Evolutionary conservation across 2,329 filamentous ascomycete genomes (phyloP), one percentile per base, ranked within the genome.

Genomic region (Boeremia lycopersici): DNA sequence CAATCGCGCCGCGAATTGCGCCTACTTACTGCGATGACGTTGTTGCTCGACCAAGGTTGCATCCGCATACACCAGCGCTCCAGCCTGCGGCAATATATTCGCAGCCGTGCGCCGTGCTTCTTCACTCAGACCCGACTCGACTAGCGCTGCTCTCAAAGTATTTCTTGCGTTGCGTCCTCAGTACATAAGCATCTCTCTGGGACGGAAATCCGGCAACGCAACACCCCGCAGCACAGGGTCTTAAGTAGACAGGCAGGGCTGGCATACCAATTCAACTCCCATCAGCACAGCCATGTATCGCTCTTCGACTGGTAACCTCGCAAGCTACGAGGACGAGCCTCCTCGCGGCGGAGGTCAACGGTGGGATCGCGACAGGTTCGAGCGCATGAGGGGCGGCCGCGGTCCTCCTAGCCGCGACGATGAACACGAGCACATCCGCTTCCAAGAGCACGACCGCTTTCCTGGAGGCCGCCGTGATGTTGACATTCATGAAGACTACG

Each of bases 361-460:
- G 63, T 82, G 79, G 79, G 79, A 82, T 60, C 75, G 79, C 54
- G 79, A 80, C 54, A 75, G 75, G 55, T 81, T 82, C 59, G 79
- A 82, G 68, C 76, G 78, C 55, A 75, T 78, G 67, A 66, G 73
- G 35, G 60, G 47, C 13, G 65, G 60, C 35, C 60, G 79, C 57
- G 73, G 78, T 62, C 79, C 77, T 76, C 78, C 80, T 58, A 73
- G 78, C 53, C 71, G 74, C 57, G 79, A 80, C 59, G 77, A 79
- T 62, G 75, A 76, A 45, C 71, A 73, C 31, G 72, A 76, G 9
- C 68, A 71, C 48, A 74, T 66, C 54, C 72, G 70, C 53, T 78
- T 73, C 60, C 73, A 78, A 44, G 79, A 81, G 54, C 78, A 77
- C 47, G 77, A 79, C 48, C 76, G 75, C 29, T 76, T 72, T 54